Base-by-base conservation (phyloP, 2,329 filamentous ascomycete genomes). In the Talaromyces sp. region DNA sequence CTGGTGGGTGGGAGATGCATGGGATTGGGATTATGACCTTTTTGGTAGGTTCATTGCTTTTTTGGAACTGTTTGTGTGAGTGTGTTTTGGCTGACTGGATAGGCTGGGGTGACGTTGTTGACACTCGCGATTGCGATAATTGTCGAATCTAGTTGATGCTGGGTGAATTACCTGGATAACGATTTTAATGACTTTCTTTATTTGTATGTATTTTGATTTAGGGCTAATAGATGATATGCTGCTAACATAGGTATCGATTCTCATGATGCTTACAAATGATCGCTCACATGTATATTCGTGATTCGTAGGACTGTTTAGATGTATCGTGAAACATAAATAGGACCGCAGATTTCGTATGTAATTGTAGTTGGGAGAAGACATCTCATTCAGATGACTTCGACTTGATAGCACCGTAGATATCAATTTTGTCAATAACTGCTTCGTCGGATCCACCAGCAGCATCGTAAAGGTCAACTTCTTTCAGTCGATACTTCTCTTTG, bases 1-100 rank as follows among this genome's bases (percentile, higher is more conserved):
- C 80, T 1, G 85, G 85, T 5, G 86, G 86, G 0, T 86, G 84
- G 81, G 86, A 88, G 69, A 69, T 88, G 6, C 76, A 79, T 59
- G 67, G 74, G 0, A 78, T 86, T 12, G 82, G 81, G 63, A 65
- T 72, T 2, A 70, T 81, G 31, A 72, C 80, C 35, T 72, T 81
- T 33, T 39, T 81, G 64, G 85, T 87, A 67, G 79, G 84, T 76
- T 33, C 4, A 54, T 3, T 21, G 11, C 28, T 28, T 33, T 21
- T 48, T 48, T 23, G 3, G 14, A 8, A 0, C 8, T 23, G 8
- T 48, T 8, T n/a, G 6, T 16, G 7, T 25, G 25, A 5, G 7
- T 42, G 39, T 42, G 28, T 40, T 2, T 7, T 16, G 21, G 37
- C 54, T 57, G 35, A 57, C 16, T 12, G 25, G 50, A 46, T 37